Base-by-base conservation (phyloP, 192 early-diverging fungal genomes). In the Thamnidium elegans region DNA sequence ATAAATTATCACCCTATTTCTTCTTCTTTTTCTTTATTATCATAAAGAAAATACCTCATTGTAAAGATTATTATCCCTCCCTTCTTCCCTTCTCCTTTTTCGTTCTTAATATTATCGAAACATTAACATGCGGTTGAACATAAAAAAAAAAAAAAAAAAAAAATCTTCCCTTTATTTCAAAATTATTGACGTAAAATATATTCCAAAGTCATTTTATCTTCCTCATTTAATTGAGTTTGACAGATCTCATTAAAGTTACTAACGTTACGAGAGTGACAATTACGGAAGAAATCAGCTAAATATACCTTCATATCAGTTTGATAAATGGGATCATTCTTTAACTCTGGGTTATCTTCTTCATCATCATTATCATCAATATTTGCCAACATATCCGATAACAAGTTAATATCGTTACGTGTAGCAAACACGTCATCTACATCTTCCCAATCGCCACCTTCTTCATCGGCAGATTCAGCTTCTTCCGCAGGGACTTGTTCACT, bases 251-350 rank as follows among this genome's bases (percentile, higher is more conserved):
- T 44, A 36, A 76, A 76, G 11, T 71, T 70, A 31, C 69, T 76
- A 1, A 65, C 51, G 42, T 82, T 81, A 47, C 80, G 75, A n/a
- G 66, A 52, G 21, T 76, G 79, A 62, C 80, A 85, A 52, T 83
- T 78, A 31, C 75, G 78, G 73, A 88, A 83, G 66, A 86, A 86
- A 11, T 79, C 74, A 21, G 73, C 54, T 34, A 88, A 50, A 62
- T 82, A 88, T 15, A 81, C 86, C 78, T 79, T 87, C 63, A 90
- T 73, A 56, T 88, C 86, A 36, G 79, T 69, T 63, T 87, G 80
- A 53, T 85, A 90, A 46, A 90, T 77, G 8, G 86, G 86, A 64
- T 86, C 86, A 15, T 84, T 75, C 39, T 87, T 80, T 13, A 87
- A 69, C 65, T 92, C 87, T 53, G 84, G 78, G 30, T 89, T 86